Evolutionary conservation across 192 early-diverging fungal species (phyloP).

Genomic region (Podila clonocystis): DNA sequence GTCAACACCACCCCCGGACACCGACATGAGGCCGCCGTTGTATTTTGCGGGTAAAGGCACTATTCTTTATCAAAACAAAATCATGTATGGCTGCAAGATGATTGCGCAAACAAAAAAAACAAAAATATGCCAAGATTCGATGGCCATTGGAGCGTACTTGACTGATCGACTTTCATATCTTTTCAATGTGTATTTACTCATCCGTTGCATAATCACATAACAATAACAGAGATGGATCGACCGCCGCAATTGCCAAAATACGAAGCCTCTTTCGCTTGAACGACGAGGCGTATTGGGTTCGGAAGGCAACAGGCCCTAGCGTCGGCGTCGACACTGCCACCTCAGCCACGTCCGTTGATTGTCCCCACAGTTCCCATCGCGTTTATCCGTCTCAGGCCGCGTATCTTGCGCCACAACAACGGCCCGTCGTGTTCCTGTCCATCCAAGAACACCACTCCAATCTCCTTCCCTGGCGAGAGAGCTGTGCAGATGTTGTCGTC

Average conservation of each 20-base stretch:
- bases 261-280: background rate
- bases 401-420: background rate
- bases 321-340: background rate
- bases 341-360: background rate
- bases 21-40: slow-evolving; percentile 13
- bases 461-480: slow-evolving; percentile 47
- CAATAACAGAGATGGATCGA: background rate
- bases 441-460: slow-evolving; percentile 50
- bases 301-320: background rate
- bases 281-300: slow-evolving; percentile 6
- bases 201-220: background rate
- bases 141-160: no score
- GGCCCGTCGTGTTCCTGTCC: slow-evolving; percentile 49
- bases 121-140: background rate
- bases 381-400: background rate
- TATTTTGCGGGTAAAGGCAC: slow-evolving; percentile 22
- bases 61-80: no score
- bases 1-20: slow-evolving; percentile 6
- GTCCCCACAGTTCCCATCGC: background rate
- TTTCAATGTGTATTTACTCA: no score
- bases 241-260: background rate
- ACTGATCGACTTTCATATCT: no score
- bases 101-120: no score
- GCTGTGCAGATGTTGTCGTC: slow-evolving; percentile 35
- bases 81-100: no score